Evolutionary conservation across 1,139 yeast genomes (phyloP), one percentile per base, ranked within the genome.

Genomic region (Hyphopichia khmerensis): DNA sequence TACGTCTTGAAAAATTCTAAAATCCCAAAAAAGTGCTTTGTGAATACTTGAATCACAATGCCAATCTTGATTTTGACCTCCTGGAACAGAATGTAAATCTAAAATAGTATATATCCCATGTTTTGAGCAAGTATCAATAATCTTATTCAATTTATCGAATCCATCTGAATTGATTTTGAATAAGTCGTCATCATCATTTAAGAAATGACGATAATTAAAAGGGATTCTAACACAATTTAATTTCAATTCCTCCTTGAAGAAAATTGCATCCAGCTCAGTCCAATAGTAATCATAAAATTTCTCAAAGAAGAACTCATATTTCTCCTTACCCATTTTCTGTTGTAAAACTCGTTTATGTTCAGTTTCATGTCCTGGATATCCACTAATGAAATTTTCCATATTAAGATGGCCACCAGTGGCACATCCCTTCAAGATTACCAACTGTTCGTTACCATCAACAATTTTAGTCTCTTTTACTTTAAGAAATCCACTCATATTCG

Each of bases 21-120:
- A 73, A 26, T 69, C 72, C 75, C 77, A 73, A 52, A 73, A 72
- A 29, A 69, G 46, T 2, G 78, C 62, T 51, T 66, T 62, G 55
- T 72, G 75, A 45, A 67, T 59, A 5, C 65, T 68, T 3, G 73
- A 64, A 53, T 73, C 79, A 36, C 65, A 54, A 49, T 73, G 79
- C 79, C 78, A 73, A 52, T 70, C 77, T 53, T 72, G 78, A 51
- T 70, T 72, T 52, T 72, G 77, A 16, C 78, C 78, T 21, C 78
- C 78, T 10, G 78, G 78, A 21, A 60, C 64, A 10, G 77, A 62
- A 48, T 73, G 78, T 35, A 73, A 64, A 47, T 73, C 79, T 40
- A 73, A 63, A 42, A 72, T 62, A 33, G 75, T 68, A 50, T 72
- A 73, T 40, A 73, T 66, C 4, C 68, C 67, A 41, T 65, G 55